Evolutionary conservation across 2,329 filamentous ascomycete species (phyloP), one percentile per base, ranked within the genome.

Genomic region (Tolypocladium sp.): DNA sequence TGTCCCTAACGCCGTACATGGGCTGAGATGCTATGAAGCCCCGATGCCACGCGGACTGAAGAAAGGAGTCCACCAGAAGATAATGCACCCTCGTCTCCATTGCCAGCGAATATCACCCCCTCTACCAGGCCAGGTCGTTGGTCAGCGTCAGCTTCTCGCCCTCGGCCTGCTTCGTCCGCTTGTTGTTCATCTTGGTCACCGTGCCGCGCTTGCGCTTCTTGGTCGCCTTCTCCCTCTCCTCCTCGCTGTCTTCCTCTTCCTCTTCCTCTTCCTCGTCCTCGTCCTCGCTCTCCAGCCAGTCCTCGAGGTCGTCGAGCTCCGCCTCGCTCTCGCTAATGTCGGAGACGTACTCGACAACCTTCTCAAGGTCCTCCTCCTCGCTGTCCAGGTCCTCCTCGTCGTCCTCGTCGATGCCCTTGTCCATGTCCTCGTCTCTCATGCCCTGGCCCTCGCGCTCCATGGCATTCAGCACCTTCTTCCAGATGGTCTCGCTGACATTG

Each of bases 391-490:
- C 86, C 66, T 90, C 83, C 55, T 90, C 85, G 4, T 90, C 88
- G 33, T 92, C 90, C 41, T 90, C 86, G 65, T 90, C 87, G 63
- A 95, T 86, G 12, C 92, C 93, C 66, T 92, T 87, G 71, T 97
- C 93, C 72, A 94, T 74, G 72, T 97, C 93, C 76, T 92, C 85
- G 72, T 97, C 93, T 58, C 91, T 81, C 63, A 84, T 80, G 52
- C 89, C 93, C 68, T 95, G 87, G 60, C 93, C 92, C 67, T 89
- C 88, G 66, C 89, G 84, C 82, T 99, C 94, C 74, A 99, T 81
- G 4, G 91, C 91, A 62, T 87, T 86, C 66, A 99, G 85, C 9
- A 99, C 94, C 82, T 92, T 96, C 83, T 95, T 95, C 94, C 94
- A 99, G 62, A 99, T 91, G 17, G 84, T 82, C 73, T 97, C 92